Evolutionary conservation across 2,329 filamentous ascomycete genomes (phyloP), one percentile per base, ranked within the genome.

Genomic region (Penicillium brevicompactum): DNA sequence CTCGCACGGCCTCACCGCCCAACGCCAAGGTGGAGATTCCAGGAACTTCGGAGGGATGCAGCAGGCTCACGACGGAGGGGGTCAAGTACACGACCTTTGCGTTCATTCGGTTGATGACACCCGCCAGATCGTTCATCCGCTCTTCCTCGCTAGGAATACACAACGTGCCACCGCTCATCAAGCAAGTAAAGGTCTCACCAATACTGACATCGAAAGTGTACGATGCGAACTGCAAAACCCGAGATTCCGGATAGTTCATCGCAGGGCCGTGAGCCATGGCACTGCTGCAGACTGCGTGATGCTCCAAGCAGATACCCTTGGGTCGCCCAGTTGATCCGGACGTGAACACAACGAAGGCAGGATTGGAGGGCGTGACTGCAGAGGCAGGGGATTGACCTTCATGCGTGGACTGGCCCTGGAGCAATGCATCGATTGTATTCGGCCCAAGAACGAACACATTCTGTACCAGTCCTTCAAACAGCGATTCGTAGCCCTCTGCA

Each of bases 251-350:
- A 14, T 18, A 37, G 16, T 27, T 40, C 47, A 50, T 40, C 14
- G 47, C 37, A 27, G 24, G 24, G 5, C 24, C 37, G 22, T 50
- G 49, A 11, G 44, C 22, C 5, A 2, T 7, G 8, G 40, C 24
- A 30, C 77, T 74, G 0, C 82, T 81, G 1, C 82, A 79, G 1
- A 85, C 71, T 0, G 83, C 65, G 9, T 51, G 44, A 38, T 80
- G 76, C 2, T 63, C 61, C 50, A 71, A 72, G 1, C 72, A 14
- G 5, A 78, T 73, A 0, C 73, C 77, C 58, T 80, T 80, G 0
- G 77, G 78, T 2, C 58, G 68, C 3, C 78, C 77, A 1, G 77
- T 79, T 4, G 72, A 73, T 0, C 78, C 78, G 1, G 76, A 79
- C 0, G 78, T 80, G 55, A 78, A 80, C 32, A 73, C 72, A 0